Base-by-base conservation (phyloP, 164 flowering plant genomes). In the Brasenia schreberi region DNA sequence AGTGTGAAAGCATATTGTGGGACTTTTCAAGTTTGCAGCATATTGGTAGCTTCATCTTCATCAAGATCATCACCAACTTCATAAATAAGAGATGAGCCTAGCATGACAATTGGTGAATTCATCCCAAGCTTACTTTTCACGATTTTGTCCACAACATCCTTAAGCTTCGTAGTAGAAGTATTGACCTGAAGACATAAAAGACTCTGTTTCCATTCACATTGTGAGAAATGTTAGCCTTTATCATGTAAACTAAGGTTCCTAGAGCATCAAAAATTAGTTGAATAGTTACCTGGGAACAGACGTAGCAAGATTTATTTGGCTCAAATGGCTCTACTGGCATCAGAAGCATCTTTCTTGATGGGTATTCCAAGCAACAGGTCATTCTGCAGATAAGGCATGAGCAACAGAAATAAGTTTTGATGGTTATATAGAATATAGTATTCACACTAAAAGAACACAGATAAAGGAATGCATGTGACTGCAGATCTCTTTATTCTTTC, bases 11-110 rank as follows among this genome's bases (percentile, higher is more conserved):
- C 27, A 23, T 23, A 66, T 27, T 56, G 39, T 7, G 67, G 66
- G 88, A 92, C 91, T 89, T 92, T n/a, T 89, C 95, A 73, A 86
- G 70, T 88, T 92, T 53, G 86, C 82, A 42, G 77, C 77, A 79
- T 92, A 76, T 75, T 87, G 59, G 87, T 85, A 5, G 78, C 88
- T 84, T 77, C 74, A 66, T 69, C 90, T 73, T 86, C 83, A 17
- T 89, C 98, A 70, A 90, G 91, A 74, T 86, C 99, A 74, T 94
- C 99, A 66, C 99, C 99, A 73, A 82, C 89, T 80, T 94, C 99
- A 80, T 85, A 91, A 27, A 94, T 85, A 70, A 94, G 87, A 62
- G 77, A 45, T 3, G 90, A 33, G n/a, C 97, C 99, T 72, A 81
- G 85, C 94, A 90, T 87, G 59, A 95, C 83, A 64, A 88, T 61